These are phyloP conservation scores for Rhizophora apiculata DNA, from an alignment of 345 rosid genomes.

Conservation along the genomic window DNA sequence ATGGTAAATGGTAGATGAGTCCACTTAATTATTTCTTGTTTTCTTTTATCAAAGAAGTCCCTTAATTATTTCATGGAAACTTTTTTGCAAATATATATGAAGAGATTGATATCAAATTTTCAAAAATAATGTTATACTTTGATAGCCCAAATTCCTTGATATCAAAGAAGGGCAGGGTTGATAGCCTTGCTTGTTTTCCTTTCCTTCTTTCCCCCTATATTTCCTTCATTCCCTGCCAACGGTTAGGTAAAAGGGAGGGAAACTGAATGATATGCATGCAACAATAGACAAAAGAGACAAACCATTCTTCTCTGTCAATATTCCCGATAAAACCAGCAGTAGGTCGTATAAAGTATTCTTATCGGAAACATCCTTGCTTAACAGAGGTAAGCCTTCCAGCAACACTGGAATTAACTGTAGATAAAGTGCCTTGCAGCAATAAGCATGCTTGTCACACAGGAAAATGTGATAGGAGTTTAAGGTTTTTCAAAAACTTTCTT, in stretches of 20 bases:
- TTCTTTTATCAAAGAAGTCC: too few species aligned
- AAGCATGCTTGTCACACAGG: slow-evolving; percentile 7
- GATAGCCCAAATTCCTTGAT: too few species aligned
- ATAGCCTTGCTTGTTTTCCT: too few species aligned
- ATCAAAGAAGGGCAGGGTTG: too few species aligned
- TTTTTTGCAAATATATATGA: too few species aligned
- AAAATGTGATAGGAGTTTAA: slow-evolving; percentile 4
- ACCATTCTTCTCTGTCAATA: slow-evolving; percentile 66
- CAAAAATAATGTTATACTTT: too few species aligned
- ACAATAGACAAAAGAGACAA: slow-evolving; percentile 7
- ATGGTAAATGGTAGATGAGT: too few species aligned
- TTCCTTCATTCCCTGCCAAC: too few species aligned
- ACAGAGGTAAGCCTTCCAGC: slow-evolving; percentile 56
- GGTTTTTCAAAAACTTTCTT: slow-evolving; percentile 37
- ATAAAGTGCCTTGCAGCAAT: slow-evolving; percentile 7
- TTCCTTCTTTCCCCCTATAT: too few species aligned
- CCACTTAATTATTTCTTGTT: too few species aligned
- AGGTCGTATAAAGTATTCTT: slow-evolving; percentile 61
- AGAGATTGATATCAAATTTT: too few species aligned
- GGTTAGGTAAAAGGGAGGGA: neutral
- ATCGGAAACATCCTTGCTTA: slow-evolving; percentile 44
- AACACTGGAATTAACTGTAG: slow-evolving; percentile 63
- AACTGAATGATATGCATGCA: neutral
- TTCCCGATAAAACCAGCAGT: slow-evolving; percentile 75
- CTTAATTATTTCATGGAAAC: too few species aligned